Conservation (phyloP, 345 rosid genomes). For the Geranium brycei region DNA sequence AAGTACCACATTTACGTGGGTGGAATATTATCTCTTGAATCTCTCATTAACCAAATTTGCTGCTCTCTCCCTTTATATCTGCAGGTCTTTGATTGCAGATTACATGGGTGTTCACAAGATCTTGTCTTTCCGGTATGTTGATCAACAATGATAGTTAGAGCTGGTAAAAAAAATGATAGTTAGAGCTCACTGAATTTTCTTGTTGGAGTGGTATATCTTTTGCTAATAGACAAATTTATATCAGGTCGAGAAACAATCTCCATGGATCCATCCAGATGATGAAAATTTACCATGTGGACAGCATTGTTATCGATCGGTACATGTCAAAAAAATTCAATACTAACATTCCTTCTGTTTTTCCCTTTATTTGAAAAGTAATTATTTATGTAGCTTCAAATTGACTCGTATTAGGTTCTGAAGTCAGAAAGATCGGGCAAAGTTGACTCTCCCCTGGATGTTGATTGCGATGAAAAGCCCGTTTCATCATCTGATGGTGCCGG, state of each 20-base stretch:
- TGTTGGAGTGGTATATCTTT: constrained; percentile 8
- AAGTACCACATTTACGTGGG: constrained; percentile 16
- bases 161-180: constrained; percentile 6
- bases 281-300: constrained; percentile 69
- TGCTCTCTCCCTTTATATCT: constrained; percentile 11
- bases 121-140: constrained; percentile 85
- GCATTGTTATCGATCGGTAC: constrained; percentile 66
- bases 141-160: constrained; percentile 12
- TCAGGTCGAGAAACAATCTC: constrained; percentile 77
- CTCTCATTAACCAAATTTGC: constrained; percentile 1
- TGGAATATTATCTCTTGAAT: constrained; percentile 4
- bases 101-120: constrained; percentile 99
- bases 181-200: constrained; percentile 12
- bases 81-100: constrained; percentile 97
- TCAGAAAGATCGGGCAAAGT: constrained; percentile 26
- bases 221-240: constrained; percentile 6
- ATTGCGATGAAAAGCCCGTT: constrained; percentile 35
- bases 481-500: constrained; percentile 46
- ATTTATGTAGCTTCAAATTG: constrained; percentile 11
- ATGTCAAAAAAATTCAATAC: constrained; percentile 4
- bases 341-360: constrained; percentile 4
- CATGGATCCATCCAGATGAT: constrained; percentile 48
- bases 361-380: constrained; percentile 4
- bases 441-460: constrained; percentile 26
- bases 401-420: constrained; percentile 41